Base-by-base conservation (phyloP, 805 yeast genomes). In the Lachancea lanzarotensis region DNA sequence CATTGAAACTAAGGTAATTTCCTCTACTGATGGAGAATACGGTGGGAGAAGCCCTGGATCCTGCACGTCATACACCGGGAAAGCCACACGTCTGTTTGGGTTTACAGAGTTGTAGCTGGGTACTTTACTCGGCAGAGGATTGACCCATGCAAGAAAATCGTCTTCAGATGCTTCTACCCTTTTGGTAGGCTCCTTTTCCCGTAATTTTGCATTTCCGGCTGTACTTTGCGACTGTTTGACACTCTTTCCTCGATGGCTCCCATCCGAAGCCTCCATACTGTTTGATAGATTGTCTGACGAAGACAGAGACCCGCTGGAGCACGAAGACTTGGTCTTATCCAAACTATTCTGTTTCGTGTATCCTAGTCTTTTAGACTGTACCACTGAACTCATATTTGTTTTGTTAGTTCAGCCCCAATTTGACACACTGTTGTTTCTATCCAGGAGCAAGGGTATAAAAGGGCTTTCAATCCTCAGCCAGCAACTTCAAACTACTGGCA, bases 1-100 rank as follows among this genome's bases (percentile, higher is more conserved):
- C 54, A 89, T 70, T 6, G 75, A 60, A 1, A 82, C 72, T 1
- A 75, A 55, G 0, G 86, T 81, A 2, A 78, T 56, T 43, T 78
- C 75, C 52, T 78, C 73, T 1, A 84, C 78, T 0, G 95, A 74
- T 0, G 96, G 84, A 0, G 74, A 42, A 60, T 87, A 86, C 0
- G 48, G 45, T 1, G 97, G 97, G 5, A 84, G 74, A 2, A 26
- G 32, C 38, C 78, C 82, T 22, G 52, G 42, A 34, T 54, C 58
- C 1, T 35, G 32, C 25, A 50, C 47, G 27, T 70, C 73, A 42
- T 55, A 70, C 3, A 69, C 51, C 0, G 75, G 74, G 43, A 54
- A 69, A 10, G 55, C 44, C 1, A 59, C 40, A 18, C 47, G 50
- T 30, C 55, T 53, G n/a, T 57, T 53, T 0, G 65, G 60, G 41